These are phyloP conservation scores for Silene coronaria DNA, from an alignment of 179 eudicot genomes.

Conservation along the genomic window DNA sequence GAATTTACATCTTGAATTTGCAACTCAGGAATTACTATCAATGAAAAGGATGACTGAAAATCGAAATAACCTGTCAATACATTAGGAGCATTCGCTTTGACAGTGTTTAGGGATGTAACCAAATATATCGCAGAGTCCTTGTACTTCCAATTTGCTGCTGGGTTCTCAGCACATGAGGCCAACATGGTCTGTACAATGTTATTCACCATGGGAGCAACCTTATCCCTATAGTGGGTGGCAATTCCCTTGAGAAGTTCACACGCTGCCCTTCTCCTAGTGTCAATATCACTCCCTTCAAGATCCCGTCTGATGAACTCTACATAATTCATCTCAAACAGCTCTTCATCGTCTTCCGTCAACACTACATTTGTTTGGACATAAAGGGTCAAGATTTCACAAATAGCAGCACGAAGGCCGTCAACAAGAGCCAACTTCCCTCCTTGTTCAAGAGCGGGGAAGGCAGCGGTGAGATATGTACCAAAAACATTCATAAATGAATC, in stretches of 20 bases:
- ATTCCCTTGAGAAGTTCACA: conserved; percentile 95
- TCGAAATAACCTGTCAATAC: conserved; percentile 77
- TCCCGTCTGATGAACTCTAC: conserved; percentile 84
- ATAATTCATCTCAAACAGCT: conserved; percentile 85
- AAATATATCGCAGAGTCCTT: conserved; percentile 93
- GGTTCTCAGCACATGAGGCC: conserved; percentile 60
- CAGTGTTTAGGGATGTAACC: conserved; percentile 71
- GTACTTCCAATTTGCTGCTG: conserved; percentile 75
- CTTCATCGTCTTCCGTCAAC: conserved; percentile 90
- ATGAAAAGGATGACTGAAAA: conserved; percentile 62
- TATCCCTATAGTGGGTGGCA: conserved; percentile 66
- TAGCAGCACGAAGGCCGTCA: conserved; percentile 74
- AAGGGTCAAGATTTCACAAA: conserved; percentile 80
- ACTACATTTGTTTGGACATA: conserved; percentile 91
- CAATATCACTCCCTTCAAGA: conserved; percentile 99
- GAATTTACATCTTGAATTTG: conserved; percentile 73
- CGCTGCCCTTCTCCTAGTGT: conserved; percentile 89
- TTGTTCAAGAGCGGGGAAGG: conserved; percentile 56
- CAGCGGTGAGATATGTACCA: conserved; percentile 56
- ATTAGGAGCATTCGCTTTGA: conserved; percentile 64
- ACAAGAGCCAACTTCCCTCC: conserved; percentile 64
- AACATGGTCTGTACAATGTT: conserved; percentile 60
- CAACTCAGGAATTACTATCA: conserved; percentile 82
- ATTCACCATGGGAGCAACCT: conserved; percentile 59
- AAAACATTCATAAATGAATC: conserved; percentile 76